Conservation (phyloP, 164 flowering plant species). For the Akebia trifoliata region DNA sequence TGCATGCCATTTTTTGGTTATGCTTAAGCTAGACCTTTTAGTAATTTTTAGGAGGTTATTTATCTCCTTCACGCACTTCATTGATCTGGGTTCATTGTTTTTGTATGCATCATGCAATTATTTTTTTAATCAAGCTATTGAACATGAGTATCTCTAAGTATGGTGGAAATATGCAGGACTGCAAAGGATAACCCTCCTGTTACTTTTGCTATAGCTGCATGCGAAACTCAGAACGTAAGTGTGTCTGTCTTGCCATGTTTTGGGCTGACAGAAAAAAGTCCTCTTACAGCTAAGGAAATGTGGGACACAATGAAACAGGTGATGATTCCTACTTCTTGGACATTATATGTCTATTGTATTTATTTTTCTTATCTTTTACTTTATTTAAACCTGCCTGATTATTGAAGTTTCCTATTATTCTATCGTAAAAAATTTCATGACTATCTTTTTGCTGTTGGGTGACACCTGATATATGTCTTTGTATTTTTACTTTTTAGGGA, state of each 20-base stretch:
- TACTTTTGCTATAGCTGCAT: slow-evolving; percentile 90
- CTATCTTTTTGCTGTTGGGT: no score
- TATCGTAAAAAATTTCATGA: no score
- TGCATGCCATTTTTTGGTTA: not conserved
- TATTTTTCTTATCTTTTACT: not conserved
- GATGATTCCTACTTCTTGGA: not conserved
- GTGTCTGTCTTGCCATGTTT: slow-evolving; percentile 87
- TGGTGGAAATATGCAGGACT: slow-evolving; percentile 50
- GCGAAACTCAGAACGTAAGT: slow-evolving; percentile 86
- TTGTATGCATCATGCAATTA: no score
- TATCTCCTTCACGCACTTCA: no score
- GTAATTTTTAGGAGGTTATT: not conserved
- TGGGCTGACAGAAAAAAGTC: slow-evolving; percentile 62
- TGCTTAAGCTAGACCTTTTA: not conserved
- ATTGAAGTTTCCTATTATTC: not conserved
- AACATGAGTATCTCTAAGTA: not conserved
- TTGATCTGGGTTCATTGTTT: no score
- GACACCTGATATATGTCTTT: no score
- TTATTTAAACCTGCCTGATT: not conserved
- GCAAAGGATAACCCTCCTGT: slow-evolving; percentile 85
- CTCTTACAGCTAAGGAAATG: slow-evolving; percentile 69
- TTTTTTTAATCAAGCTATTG: not conserved
- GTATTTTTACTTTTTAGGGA: no score
- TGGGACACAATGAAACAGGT: slow-evolving; percentile 84
- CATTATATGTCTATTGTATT: not conserved